Conservation (phyloP, 352 stramenopile genomes). For the Phytopythium montanum region DNA sequence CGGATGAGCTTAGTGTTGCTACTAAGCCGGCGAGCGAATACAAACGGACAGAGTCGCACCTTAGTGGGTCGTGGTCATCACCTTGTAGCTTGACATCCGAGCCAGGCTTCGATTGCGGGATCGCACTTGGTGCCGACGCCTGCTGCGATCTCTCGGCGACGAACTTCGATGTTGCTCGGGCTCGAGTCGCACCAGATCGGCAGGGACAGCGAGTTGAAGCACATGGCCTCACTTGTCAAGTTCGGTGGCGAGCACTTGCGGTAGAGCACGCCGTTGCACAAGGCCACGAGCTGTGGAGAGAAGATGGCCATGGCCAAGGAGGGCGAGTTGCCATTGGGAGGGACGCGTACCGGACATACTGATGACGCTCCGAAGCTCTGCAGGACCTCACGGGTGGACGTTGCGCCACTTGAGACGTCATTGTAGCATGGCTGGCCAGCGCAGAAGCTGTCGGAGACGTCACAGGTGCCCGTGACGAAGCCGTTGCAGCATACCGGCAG, state of each 20-base stretch:
- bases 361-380: background rate
- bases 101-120: conserved; percentile 17
- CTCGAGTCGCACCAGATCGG: conserved; percentile 17
- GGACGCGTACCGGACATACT: background rate
- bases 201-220: conserved; percentile 19
- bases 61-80: background rate
- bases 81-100: conserved; percentile 12
- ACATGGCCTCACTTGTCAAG: conserved; percentile 15
- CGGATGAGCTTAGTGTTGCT: background rate
- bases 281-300: conserved; percentile 13
- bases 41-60: background rate
- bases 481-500: background rate
- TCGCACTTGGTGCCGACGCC: conserved; percentile 16
- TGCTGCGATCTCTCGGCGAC: conserved; percentile 19
- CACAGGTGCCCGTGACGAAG: background rate
- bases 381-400: background rate
- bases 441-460: background rate
- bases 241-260: conserved; percentile 17
- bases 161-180: conserved; percentile 12
- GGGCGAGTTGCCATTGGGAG: background rate
- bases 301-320: background rate
- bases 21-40: background rate
- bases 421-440: background rate
- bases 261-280: conserved; percentile 22
- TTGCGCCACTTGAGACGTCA: background rate